Evolutionary conservation across 768 basidiomycete genomes (phyloP).

Genomic region (Tricholoma matsutake): DNA sequence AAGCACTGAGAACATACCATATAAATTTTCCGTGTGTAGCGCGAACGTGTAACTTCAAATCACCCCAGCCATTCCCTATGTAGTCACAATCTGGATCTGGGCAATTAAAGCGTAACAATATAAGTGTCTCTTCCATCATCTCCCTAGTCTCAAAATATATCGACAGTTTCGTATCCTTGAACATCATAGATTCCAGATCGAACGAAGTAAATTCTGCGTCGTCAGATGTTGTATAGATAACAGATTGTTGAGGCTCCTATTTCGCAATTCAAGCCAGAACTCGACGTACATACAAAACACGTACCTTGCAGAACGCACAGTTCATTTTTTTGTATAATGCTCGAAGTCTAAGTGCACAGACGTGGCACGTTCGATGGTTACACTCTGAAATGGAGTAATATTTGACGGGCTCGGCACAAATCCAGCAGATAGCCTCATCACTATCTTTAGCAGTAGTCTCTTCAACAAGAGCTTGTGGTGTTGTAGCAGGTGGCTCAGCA

Average conservation of each 20-base stretch:
- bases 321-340: constrained; percentile 92
- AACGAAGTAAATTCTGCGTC: constrained; percentile 62
- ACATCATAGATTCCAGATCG: constrained; percentile 49
- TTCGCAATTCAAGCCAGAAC: not conserved
- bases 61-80: constrained; percentile 84
- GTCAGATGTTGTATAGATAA: constrained; percentile 73
- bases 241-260: constrained; percentile 67
- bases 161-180: constrained; percentile 68
- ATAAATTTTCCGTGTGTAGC: constrained; percentile 72
- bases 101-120: constrained; percentile 93
- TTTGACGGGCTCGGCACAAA: constrained; percentile 92
- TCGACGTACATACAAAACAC: constrained; percentile 14
- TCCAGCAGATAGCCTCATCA: constrained; percentile 69
- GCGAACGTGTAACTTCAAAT: constrained; percentile 82
- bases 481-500: not conserved
- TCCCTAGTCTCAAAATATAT: constrained; percentile 87
- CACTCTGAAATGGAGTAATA: constrained; percentile 88
- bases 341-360: constrained; percentile 83
- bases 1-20: constrained; percentile 53
- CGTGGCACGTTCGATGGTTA: constrained; percentile 93
- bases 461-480: constrained; percentile 1
- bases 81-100: constrained; percentile 82
- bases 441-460: constrained; percentile 21
- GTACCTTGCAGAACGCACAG: constrained; percentile 95
- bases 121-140: constrained; percentile 93